Evolutionary conservation across 2,329 filamentous ascomycete species (phyloP), one percentile per base, ranked within the genome.

Genomic region (Ploettnerulaceae sp.): DNA sequence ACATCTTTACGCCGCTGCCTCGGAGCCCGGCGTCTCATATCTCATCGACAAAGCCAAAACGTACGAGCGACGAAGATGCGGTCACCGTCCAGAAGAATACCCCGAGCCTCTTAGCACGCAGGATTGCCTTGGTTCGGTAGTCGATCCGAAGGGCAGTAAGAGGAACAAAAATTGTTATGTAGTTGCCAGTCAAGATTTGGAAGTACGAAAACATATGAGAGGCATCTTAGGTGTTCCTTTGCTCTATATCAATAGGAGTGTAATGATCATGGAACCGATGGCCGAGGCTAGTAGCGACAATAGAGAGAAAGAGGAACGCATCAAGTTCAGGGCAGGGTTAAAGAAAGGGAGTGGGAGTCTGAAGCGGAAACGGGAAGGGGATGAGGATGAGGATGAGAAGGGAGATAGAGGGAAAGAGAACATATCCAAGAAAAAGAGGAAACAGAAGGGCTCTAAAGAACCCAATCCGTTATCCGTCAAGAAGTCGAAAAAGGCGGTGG

Each of bases 241-340:
- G 51, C 77, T 93, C 36, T 91, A 91, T 63, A 84, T 91, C 55
- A 81, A 82, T 54, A 74, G 85, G 46, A 86, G 82, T 51, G 86
- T 94, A 44, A 86, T 91, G 79, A 81, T 85, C 45, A 74, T 86
- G 71, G 81, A 82, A 66, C 84, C 85, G 11, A 89, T 93, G 84
- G 82, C 84, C 14, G 75, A 72, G 29, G 75, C 75, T 44, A 86
- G 82, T 12, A 76, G 75, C 29, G 73, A 77, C 48, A 73, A 79
- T 36, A 76, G 83, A 51, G 76, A 82, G 41, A 72, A 72, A 49
- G 84, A 86, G 52, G 88, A 93, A 71, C 78, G 74, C 58, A 74
- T 73, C 47, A 94, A 94, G 68, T 86, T 90, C 60, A 76, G 81
- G 54, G 74, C 77, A 14, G 86, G 85, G 36, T 68, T 89, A 55